A percentile compares a stretch with the other conserved stretches of the same genome.
phyloP scores from a whole-genome alignment of 331 rosid genomes.

The Cucumis variabilis region DNA sequence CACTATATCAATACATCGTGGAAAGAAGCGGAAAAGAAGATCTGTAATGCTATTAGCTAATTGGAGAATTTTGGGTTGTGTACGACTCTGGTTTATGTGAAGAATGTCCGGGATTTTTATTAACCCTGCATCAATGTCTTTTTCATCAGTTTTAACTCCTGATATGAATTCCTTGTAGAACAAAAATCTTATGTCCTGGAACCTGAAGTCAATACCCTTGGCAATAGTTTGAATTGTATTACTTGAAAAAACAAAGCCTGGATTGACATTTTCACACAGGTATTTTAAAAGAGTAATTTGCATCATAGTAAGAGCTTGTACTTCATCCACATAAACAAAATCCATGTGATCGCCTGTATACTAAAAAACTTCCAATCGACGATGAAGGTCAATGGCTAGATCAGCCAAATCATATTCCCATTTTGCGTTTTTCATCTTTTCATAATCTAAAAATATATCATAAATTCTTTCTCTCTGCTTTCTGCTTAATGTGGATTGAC shows the following conservation, averaged over 20 bases:
- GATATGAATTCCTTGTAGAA: conserved; percentile 66
- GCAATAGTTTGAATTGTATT: conserved; percentile 83
- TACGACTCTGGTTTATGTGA: conserved; percentile 62
- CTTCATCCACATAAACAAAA: conserved; percentile 82
- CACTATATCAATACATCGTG: conserved; percentile 60
- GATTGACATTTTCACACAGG: conserved; percentile 68
- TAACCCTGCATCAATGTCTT: conserved; percentile 43
- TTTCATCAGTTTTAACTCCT: conserved; percentile 5
- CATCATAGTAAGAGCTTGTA: conserved; percentile 78
- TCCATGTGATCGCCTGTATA: conserved; percentile 62
- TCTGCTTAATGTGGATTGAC: conserved; percentile 48
- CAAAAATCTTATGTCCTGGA: conserved; percentile 66
- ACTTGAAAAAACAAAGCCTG: conserved; percentile 85
- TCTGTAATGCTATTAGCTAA: conserved; percentile 68
- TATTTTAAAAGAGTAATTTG: conserved; percentile 73
- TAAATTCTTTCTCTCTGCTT: conserved; percentile 54
- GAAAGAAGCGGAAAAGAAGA: conserved; percentile 70
- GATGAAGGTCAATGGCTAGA: conserved; percentile 67
- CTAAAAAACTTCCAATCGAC: conserved; percentile 43
- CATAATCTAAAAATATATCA: conserved; percentile 61
- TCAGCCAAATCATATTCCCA: conserved; percentile 82
- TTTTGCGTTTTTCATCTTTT: conserved; percentile 58
- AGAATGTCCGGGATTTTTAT: conserved; percentile 53
- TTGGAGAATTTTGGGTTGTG: conserved; percentile 72
- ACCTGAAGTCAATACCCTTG: conserved; percentile 75